Evolutionary conservation across 2,329 filamentous ascomycete genomes (phyloP), one percentile per base, ranked within the genome.

Genomic region (Paraphaeosphaeria minitans): DNA sequence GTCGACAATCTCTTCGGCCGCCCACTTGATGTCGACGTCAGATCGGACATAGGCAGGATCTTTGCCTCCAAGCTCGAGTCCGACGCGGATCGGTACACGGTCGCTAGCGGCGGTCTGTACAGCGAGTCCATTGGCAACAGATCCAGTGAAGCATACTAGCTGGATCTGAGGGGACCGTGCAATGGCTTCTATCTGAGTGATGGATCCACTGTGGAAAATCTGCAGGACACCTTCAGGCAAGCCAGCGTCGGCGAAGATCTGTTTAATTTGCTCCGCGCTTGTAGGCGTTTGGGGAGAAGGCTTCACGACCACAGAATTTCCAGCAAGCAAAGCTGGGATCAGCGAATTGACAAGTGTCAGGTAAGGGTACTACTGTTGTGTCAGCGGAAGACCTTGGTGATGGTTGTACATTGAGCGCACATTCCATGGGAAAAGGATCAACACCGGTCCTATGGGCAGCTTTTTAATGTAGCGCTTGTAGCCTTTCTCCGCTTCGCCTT

Each of bases 341-440:
- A 98, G 83, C 13, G 92, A 93, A 82, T 98, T 98, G 73, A 97
- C 87, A 31, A 97, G 86, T 66, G 93, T 96, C 50, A 98, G 83
- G 77, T 97, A 98, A 24, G 94, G 94, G 73, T 98, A 98, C 92
- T 96, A 59, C 41, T 33, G 12, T 57, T 27, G n/a, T 13, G 55
- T 75, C 53, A 75, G 64, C 53, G 14, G 8, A 56, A 49, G 51
- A 39, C 62, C 42, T 42, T 35, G 51, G 43, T 22, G 35, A 59
- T 35, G 29, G 21, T 31, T 6, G 22, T n/a, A 60, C 54, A 56
- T 55, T 57, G 55, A 59, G 83, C 92, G 80, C 79, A 95, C 93
- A 80, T 98, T 98, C 94, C 94, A 98, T 0, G 94, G 90, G 78
- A 97, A 97, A 60, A 98, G 87, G 65, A 97, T 85, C 59, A 98